These are phyloP conservation scores for Diddensiella transvaalensis DNA, from an alignment of 805 yeast genomes.

Conservation along the genomic window DNA sequence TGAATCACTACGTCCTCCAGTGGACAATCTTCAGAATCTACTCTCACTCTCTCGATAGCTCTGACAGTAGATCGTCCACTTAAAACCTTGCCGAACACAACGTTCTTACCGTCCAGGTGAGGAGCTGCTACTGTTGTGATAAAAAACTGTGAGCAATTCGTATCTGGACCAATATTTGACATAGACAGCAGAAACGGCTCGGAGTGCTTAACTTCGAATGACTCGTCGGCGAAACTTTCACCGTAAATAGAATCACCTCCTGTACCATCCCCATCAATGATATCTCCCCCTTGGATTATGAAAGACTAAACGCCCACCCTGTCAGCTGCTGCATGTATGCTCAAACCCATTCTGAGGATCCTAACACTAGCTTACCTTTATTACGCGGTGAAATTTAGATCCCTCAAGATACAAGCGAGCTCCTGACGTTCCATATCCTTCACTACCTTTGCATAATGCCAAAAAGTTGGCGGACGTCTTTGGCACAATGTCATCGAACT, in stretches of 20 bases:
- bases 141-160: constrained; percentile 95
- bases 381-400: constrained; percentile 83
- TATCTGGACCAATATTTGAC: constrained; percentile 98
- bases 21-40: constrained; percentile 70
- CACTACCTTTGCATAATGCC: constrained; percentile 84
- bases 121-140: constrained; percentile 92
- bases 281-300: constrained; percentile 96
- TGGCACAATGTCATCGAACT: constrained; percentile 54
- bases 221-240: constrained; percentile 86
- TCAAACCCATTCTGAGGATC: not conserved
- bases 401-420: constrained; percentile 72
- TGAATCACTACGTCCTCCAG: constrained; percentile 61
- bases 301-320: constrained; percentile 37
- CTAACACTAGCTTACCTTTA: constrained; percentile 47
- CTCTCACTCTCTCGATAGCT: constrained; percentile 65
- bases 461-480: constrained; percentile 87
- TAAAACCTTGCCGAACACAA: constrained; percentile 88
- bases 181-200: constrained; percentile 85
- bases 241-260: constrained; percentile 84
- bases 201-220: constrained; percentile 70
- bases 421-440: constrained; percentile 60
- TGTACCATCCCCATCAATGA: constrained; percentile 64
- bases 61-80: constrained; percentile 79
- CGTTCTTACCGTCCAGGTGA: constrained; percentile 93
- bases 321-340: not conserved